Conservation (phyloP, 345 rosid genomes). For the Iberis pinnata region DNA sequence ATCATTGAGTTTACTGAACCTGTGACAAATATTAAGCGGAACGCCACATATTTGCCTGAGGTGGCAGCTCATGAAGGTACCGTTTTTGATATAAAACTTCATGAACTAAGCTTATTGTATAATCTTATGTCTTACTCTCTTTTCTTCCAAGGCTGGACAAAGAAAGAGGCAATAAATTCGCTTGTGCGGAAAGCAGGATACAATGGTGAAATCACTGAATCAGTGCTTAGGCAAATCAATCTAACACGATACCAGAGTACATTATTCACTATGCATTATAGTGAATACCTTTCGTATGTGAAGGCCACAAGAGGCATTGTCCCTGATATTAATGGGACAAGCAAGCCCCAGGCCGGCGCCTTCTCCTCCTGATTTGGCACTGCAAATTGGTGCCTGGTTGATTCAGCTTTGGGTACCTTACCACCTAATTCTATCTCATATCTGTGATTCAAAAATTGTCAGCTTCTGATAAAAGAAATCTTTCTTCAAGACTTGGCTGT, state of each 20-base stretch:
- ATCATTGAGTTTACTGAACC: constrained; percentile 88
- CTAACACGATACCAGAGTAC: constrained; percentile 97
- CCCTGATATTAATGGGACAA: constrained; percentile 54
- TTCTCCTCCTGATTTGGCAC: constrained; percentile 34
- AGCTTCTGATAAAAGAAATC: constrained; percentile 11
- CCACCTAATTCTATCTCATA: constrained; percentile 21
- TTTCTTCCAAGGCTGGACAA: constrained; percentile 59
- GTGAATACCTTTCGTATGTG: constrained; percentile 68
- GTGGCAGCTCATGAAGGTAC: constrained; percentile 95
- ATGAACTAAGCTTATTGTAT: background rate
- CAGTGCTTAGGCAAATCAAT: constrained; percentile 51
- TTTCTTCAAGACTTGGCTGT: constrained; percentile 17
- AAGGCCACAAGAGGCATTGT: constrained; percentile 58
- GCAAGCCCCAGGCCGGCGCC: constrained; percentile 30
- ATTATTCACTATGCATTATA: constrained; percentile 63
- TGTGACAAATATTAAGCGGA: constrained; percentile 53
- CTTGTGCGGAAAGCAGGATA: constrained; percentile 89
- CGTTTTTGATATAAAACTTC: background rate
- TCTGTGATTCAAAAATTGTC: constrained; percentile 21
- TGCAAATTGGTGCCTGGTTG: constrained; percentile 7
- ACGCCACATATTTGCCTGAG: constrained; percentile 94
- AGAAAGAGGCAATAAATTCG: constrained; percentile 75
- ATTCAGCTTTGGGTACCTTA: background rate
- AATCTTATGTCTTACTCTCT: too few species aligned
- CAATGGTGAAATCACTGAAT: constrained; percentile 52